Evolutionary conservation across 176 grass and related monocot species (phyloP), one percentile per base, ranked within the genome.

Genomic region (Cenchrus fungigraminus): DNA sequence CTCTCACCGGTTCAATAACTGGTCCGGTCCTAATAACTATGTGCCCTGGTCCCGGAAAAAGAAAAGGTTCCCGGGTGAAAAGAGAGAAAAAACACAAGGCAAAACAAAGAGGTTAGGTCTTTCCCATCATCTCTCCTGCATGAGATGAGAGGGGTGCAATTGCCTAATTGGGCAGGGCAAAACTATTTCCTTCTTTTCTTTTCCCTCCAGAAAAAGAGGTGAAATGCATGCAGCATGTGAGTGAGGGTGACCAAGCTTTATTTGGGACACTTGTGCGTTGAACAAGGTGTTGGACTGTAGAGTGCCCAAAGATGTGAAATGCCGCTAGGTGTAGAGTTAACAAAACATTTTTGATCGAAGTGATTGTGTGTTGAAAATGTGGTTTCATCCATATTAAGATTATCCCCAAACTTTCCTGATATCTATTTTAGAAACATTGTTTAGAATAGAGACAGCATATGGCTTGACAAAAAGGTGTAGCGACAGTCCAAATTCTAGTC

Each of bases 91-190:
- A 5, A 0, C 22, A 25, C 22, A 25, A 1, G n/a, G 2, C 17
- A 71, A 66, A 63, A 4, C 4, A 46, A 73, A 66, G 82, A 67
- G 32, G 32, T 54, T 42, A 4, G 22, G 56, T 90, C 72, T 90
- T 82, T 76, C 68, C 59, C 51, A 43, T 28, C 44, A 70, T 17
- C 22, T 8, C 25, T 84, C 78, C 6, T 46, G 4, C 32, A 32
- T 8, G 43, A 6, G 43, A 3, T 1, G 64, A 62, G 31, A 73
- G 37, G 11, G 19, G 1, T 5, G 80, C 28, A 45, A 19, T 50
- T 82, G 81, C 55, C 56, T 52, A 4, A 58, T 50, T 42, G 12
- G 55, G 56, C 10, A 2, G 55, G 20, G 12, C 63, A 66, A 42
- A 53, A 20, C 71, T 43, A 12, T 17, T 10, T 13, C 12, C 22